Conservation (phyloP, 1,284 basidiomycete genomes). For the Microbotryum intermedium region DNA sequence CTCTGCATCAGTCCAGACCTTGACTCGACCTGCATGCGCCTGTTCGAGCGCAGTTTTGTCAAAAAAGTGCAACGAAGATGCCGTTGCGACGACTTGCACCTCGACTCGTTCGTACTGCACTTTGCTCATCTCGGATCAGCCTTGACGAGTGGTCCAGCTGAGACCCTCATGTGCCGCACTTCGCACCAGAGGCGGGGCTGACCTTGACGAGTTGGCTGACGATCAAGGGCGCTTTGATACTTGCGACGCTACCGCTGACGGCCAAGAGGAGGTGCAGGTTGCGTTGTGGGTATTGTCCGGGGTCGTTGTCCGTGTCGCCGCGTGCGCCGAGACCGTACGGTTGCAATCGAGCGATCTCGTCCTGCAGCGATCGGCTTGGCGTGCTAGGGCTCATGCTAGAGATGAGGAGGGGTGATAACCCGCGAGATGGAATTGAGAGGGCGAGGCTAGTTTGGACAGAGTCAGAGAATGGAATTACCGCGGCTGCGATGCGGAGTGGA, state of each 20-base stretch:
- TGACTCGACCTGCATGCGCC: constrained; percentile 43
- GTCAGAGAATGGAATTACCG: too few species aligned
- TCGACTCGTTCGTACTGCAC: constrained; percentile 60
- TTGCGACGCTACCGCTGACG: constrained; percentile 86
- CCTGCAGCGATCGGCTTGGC: neutral
- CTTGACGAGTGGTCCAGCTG: neutral
- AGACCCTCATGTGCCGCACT: neutral
- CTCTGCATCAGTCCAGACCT: constrained; percentile 81
- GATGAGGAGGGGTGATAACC: too few species aligned
- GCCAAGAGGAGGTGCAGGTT: constrained; percentile 64
- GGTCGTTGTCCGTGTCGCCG: constrained; percentile 26
- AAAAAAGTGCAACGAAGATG: constrained; percentile 70
- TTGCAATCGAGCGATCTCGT: constrained; percentile 10
- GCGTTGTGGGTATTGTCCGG: constrained; percentile 25
- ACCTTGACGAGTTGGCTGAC: constrained; percentile 65
- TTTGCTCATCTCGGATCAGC: neutral
- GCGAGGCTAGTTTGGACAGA: too few species aligned
- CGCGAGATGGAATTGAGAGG: too few species aligned
- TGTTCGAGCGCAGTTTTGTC: constrained; percentile 49
- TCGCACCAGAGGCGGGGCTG: neutral
- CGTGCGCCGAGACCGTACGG: constrained; percentile 28
- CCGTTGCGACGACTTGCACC: constrained; percentile 77
- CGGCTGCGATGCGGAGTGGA: too few species aligned
- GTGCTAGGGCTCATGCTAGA: too few species aligned
- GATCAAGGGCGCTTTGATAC: constrained; percentile 85